A percentile compares a stretch with the other conserved stretches of the same genome.
Conservation (phyloP, 106 monocot genomes). For the Dendrobium catenatum region DNA sequence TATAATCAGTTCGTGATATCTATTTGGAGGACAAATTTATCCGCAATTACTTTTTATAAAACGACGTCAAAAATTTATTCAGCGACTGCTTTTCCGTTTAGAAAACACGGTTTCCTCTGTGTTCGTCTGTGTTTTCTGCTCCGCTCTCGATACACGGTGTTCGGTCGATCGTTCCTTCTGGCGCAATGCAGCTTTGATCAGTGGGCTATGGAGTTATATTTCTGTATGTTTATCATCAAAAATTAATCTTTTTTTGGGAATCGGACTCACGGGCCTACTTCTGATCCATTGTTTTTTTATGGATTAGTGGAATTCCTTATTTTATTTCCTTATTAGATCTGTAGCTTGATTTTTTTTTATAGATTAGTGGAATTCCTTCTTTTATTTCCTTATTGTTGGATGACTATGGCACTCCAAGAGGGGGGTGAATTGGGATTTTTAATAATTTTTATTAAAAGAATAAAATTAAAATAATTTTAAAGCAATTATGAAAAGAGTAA, state of each 20-base stretch:
- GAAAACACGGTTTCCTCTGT: neutral
- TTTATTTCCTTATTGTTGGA: too few relatives aligned
- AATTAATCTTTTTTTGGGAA: neutral
- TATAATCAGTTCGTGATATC: too few relatives aligned
- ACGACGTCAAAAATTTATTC: too few relatives aligned
- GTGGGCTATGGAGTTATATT: neutral
- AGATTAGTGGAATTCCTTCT: too few relatives aligned
- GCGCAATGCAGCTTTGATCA: slow-evolving; percentile 8
- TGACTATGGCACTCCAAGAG: too few relatives aligned
- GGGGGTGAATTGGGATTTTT: too few relatives aligned
- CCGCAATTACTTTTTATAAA: too few relatives aligned
- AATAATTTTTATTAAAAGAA: too few relatives aligned
- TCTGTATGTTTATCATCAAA: neutral
- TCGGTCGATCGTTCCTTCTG: neutral
- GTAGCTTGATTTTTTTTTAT: neutral
- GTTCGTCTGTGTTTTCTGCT: neutral
- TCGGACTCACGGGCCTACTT: neutral
- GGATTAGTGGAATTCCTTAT: neutral
- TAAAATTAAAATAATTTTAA: too few relatives aligned
- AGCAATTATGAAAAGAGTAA: too few relatives aligned
- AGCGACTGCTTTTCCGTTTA: too few relatives aligned
- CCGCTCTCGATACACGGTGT: neutral
- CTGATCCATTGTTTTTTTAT: neutral
- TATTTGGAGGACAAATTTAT: too few relatives aligned
- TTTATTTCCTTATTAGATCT: neutral